phyloP scores from a whole-genome alignment of 2,329 filamentous ascomycete species.

The Phyllosticta paracitricarpa region DNA sequence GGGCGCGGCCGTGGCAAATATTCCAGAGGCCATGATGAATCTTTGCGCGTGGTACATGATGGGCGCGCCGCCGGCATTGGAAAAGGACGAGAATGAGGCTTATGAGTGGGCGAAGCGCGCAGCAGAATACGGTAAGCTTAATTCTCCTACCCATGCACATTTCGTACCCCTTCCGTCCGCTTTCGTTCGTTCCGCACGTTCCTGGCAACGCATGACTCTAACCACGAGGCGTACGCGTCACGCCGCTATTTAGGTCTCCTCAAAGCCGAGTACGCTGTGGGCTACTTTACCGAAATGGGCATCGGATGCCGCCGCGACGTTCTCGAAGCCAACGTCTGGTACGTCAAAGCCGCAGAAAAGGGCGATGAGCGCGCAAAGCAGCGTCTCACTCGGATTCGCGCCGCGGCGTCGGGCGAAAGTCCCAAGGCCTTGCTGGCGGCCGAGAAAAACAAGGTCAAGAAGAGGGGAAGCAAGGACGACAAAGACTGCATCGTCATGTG shows the following conservation, averaged over 20 bases:
- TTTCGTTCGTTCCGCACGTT: background rate
- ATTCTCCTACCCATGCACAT: conserved; percentile 13
- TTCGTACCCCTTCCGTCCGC: background rate
- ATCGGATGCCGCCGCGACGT: conserved; percentile 90
- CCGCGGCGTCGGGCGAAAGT: conserved; percentile 55
- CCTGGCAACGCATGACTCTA: background rate
- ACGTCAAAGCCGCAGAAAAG: conserved; percentile 86
- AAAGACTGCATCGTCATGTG: conserved; percentile 31
- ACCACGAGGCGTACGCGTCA: background rate
- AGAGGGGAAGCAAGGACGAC: conserved; percentile 18
- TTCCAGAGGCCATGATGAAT: conserved; percentile 91
- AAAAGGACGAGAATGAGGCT: conserved; percentile 91
- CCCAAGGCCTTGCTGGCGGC: background rate
- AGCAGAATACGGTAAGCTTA: conserved; percentile 65
- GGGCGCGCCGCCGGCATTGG: conserved; percentile 80
- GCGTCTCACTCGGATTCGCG: conserved; percentile 74
- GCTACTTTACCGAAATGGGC: conserved; percentile 97
- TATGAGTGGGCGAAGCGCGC: conserved; percentile 91
- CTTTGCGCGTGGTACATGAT: conserved; percentile 98
- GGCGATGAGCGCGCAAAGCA: conserved; percentile 86
- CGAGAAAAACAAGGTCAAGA: conserved; percentile 20
- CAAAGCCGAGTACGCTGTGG: conserved; percentile 84
- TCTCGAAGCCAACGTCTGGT: conserved; percentile 97
- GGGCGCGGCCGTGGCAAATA: conserved; percentile 72
- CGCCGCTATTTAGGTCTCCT: conserved; percentile 39